Base-by-base conservation (phyloP, 345 rosid species). In the Aurinia saxatilis region DNA sequence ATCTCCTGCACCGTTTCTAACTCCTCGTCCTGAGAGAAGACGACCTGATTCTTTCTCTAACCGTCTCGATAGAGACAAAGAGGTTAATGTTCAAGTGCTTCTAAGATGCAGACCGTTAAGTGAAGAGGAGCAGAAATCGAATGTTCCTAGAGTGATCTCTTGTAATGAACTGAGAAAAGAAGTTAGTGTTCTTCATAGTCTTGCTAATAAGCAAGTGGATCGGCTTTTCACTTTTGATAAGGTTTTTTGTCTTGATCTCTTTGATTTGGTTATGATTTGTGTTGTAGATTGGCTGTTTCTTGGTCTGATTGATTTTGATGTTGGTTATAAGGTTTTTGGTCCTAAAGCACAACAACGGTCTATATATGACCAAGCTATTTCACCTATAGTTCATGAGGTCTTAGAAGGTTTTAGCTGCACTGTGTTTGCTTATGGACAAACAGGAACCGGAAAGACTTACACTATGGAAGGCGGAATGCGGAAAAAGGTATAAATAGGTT, bases 381-480 rank as follows among this genome's bases (percentile, higher is more conserved):
- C 70, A 1, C 96, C 98, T 0, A 78, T 92, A 55, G 98, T 92
- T 36, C 80, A 84, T 75, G 96, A 92, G 71, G 95, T 92, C 49
- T 85, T 92, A 33, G 98, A 89, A 4, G 95, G 96, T 62, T 92
- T 85, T 78, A 92, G 91, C 66, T 92, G 95, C 68, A 92, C 96
- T 23, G 90, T 92, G 42, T 92, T 92, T 49, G 98, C 96, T 0
- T 92, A 89, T 71, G 96, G 98, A 17, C 98, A 92, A 73, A 92
- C 95, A 1, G 95, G 93, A 46, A 88, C 98, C 0, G 96, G 96
- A 1, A 91, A 91, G 75, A 91, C 98, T 19, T 89, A 81, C 45
- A 87, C 96, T 10, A 92, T 92, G 98, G 95, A 92, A 75, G 98
- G 98, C 30, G 96, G 93, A 8, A 84, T 86, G 87, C 78, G 89